Evolutionary conservation across 139 green algal species (phyloP).

Genomic region (Pleodorina starrii): DNA sequence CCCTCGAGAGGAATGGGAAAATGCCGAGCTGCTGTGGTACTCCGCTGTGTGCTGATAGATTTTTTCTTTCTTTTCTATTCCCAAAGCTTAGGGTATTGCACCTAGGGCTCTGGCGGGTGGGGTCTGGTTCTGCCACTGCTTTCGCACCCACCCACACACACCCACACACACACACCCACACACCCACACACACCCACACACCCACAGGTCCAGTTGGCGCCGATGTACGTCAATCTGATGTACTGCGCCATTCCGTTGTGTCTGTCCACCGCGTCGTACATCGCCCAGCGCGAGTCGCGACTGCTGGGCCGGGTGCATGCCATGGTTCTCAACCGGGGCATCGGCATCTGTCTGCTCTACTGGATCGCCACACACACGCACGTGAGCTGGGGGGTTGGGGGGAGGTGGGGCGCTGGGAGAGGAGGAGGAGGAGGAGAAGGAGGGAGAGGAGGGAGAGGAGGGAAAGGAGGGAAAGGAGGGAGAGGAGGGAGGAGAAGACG

Average conservation of each 20-base stretch:
- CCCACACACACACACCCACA: no score
- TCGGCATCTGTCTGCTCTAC: conserved; percentile 65
- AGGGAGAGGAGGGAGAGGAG: not conserved
- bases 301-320: conserved; percentile 48
- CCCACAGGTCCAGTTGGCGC: conserved; percentile 40
- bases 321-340: conserved; percentile 54
- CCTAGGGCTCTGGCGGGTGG: no score
- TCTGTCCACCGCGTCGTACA: not conserved
- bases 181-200: no score
- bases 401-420: no score
- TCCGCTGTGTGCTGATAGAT: no score
- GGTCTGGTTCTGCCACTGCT: no score
- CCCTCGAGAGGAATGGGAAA: no score
- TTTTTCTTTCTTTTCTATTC: no score
- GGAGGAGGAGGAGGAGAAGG: not conserved
- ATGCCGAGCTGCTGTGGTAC: no score
- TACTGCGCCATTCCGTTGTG: conserved; percentile 54
- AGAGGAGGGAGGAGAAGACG: no score
- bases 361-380: conserved; percentile 52
- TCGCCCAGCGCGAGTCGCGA: conserved; percentile 23
- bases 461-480: not conserved
- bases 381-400: not conserved
- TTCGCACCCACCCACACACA: no score
- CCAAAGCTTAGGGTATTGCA: no score
- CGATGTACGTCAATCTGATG: conserved; percentile 54